Percentiles rank a stretch among this genome's conserved stretches.
phyloP scores from a whole-genome alignment of 345 rosid genomes.

The Excoecaria cochinchinensis region DNA sequence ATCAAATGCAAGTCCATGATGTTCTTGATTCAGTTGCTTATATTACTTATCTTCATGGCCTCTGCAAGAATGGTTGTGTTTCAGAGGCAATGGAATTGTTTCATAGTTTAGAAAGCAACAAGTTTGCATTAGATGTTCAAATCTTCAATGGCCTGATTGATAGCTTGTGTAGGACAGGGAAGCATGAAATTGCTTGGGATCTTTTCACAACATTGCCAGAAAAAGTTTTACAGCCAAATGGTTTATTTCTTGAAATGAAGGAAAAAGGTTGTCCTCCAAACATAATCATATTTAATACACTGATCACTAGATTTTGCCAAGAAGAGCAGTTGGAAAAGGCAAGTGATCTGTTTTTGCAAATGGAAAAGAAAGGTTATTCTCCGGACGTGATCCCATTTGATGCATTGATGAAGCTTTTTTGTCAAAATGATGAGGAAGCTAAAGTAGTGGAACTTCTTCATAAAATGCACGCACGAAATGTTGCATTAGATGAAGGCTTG shows the following conservation, averaged over 20 bases:
- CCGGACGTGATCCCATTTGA: constrained; percentile 25
- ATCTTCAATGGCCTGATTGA: constrained; percentile 27
- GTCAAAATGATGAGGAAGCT: background rate
- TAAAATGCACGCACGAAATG: constrained; percentile 34
- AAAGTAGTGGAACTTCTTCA: constrained; percentile 32
- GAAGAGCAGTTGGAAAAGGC: constrained; percentile 19
- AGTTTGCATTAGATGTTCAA: constrained; percentile 4
- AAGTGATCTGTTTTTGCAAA: constrained; percentile 8
- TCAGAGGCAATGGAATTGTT: constrained; percentile 17
- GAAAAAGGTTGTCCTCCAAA: no score
- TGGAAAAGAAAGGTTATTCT: constrained; percentile 14
- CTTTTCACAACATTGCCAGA: background rate
- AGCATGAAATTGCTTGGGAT: no score
- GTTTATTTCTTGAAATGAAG: background rate
- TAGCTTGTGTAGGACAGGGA: background rate
- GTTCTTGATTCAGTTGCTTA: constrained; percentile 1
- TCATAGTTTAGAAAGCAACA: constrained; percentile 3
- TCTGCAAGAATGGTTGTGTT: no score
- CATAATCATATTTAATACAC: constrained; percentile 11
- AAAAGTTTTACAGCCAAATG: constrained; percentile 24
- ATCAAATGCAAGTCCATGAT: constrained; percentile 16
- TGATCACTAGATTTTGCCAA: constrained; percentile 32
- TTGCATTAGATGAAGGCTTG: constrained; percentile 26
- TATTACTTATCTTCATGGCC: constrained; percentile 2
- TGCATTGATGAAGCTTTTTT: constrained; percentile 20